These are phyloP conservation scores for Tephrocybe sp. DNA, from an alignment of 768 basidiomycete species.

Conservation along the genomic window DNA sequence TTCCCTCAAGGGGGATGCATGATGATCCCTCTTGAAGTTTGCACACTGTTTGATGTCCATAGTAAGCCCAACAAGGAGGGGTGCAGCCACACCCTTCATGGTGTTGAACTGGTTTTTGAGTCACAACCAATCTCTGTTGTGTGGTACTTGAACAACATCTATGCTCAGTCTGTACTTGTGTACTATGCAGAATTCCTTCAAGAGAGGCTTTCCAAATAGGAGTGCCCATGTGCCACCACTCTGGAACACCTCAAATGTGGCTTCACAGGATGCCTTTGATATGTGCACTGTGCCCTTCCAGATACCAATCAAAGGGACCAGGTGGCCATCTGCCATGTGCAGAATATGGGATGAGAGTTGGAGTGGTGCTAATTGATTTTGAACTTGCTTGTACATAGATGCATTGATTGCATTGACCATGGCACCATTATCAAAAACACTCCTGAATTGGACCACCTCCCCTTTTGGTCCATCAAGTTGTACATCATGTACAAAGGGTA, in stretches of 20 bases:
- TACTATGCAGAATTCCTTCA: constrained; percentile 20
- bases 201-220: constrained; percentile 30
- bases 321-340: constrained; percentile 23
- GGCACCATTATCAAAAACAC: constrained; percentile 22
- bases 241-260: constrained; percentile 17
- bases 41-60: constrained; percentile 15
- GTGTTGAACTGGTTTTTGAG: constrained; percentile 4
- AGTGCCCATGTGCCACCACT: constrained; percentile 25
- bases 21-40: constrained; percentile 11
- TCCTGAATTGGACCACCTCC: neutral
- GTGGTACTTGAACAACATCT: constrained; percentile 5
- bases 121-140: neutral
- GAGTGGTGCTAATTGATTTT: neutral
- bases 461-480: neutral
- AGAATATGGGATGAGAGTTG: constrained; percentile 1
- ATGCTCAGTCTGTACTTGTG: constrained; percentile 23
- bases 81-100: constrained; percentile 1
- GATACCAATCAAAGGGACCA: neutral
- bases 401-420: constrained; percentile 21
- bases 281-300: neutral
- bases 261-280: neutral
- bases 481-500: constrained; percentile 5
- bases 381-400: neutral
- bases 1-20: constrained; percentile 12
- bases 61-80: constrained; percentile 2